Conservation (phyloP, 1,284 basidiomycete species). For the Boletus mariae region DNA sequence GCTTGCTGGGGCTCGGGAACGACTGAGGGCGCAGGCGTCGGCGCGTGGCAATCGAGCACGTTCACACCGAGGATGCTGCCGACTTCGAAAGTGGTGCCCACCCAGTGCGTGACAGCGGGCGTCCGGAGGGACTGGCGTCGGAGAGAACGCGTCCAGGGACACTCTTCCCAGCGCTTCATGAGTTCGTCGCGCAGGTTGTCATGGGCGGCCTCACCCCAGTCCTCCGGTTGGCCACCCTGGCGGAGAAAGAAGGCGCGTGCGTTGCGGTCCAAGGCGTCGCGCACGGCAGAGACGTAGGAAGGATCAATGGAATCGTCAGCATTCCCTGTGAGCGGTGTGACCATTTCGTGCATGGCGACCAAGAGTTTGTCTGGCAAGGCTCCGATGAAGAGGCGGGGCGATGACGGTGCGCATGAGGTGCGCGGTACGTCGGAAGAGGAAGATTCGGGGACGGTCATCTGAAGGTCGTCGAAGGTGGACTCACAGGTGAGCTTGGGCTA, state of each 20-base stretch:
- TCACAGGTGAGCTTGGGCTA: not conserved
- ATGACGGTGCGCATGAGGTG: not conserved
- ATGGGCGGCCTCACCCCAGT: constrained; percentile 62
- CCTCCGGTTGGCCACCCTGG: constrained; percentile 56
- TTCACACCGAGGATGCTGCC: constrained; percentile 44
- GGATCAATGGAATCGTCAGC: constrained; percentile 35
- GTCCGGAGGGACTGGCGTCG: constrained; percentile 31
- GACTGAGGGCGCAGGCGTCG: not conserved
- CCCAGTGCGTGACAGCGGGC: constrained; percentile 46
- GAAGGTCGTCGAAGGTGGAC: not conserved
- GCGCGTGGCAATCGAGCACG: constrained; percentile 23
- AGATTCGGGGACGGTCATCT: constrained; percentile 6
- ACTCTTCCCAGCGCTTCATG: constrained; percentile 58
- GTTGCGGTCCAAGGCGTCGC: constrained; percentile 46
- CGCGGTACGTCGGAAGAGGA: not conserved
- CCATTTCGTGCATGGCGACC: constrained; percentile 20
- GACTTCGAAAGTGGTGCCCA: constrained; percentile 72
- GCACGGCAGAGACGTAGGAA: constrained; percentile 33
- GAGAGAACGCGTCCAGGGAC: constrained; percentile 59
- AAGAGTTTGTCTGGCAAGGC: constrained; percentile 61
- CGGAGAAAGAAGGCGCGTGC: constrained; percentile 61
- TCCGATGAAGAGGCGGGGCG: constrained; percentile 50
- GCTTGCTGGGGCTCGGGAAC: constrained; percentile 7
- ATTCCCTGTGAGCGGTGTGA: constrained; percentile 1
- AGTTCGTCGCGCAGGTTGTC: constrained; percentile 52